Evolutionary conservation across 108 stramenopile species (phyloP), one percentile per base, ranked within the genome.

Genomic region (Nitzschia putrida): DNA sequence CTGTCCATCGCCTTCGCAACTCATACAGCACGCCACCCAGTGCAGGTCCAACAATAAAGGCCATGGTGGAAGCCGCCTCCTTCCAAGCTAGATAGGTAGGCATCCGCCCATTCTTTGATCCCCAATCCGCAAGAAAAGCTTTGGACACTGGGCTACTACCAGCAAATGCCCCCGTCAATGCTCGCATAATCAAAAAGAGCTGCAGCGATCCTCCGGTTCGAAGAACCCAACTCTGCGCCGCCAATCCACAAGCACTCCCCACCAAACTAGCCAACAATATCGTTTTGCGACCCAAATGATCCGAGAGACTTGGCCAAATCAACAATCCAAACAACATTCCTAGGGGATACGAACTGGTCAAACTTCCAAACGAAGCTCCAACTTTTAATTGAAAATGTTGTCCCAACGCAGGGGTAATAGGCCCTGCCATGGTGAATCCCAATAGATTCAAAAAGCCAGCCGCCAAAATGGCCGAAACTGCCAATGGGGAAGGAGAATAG

Each of bases 341-440:
- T 14, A 85, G 60, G 2, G 90, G 90, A 70, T 91, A 91, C 0
- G 90, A 88, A 24, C 83, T 84, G 16, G 90, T 87, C 22, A 91
- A 64, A 11, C 80, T 78, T 41, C 88, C 90, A 71, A 91, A 87
- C 1, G 82, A 78, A 40, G 86, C 83, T 13, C 90, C 90, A 26
- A 88, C 71, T 22, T 83, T 67, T 34, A 91, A 72, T 23, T 61
- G 53, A 78, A 91, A 91, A 66, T 91, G 90, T 54, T 86, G 68
- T 0, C 85, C 67, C 57, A 91, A 69, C 9, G 88, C 84, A 21
- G 90, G 90, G 29, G 86, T 88, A 21, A 71, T 51, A 0, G 90
- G 90, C 24, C 84, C 85, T 9, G 90, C 80, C 88, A 91, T 88
- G 38, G 90, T 91, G 64, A 91, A 91, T 20, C 90, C 90, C 20